These are phyloP conservation scores for Micromonas pusilla DNA, from an alignment of 139 green algal species.

Conservation along the genomic window DNA sequence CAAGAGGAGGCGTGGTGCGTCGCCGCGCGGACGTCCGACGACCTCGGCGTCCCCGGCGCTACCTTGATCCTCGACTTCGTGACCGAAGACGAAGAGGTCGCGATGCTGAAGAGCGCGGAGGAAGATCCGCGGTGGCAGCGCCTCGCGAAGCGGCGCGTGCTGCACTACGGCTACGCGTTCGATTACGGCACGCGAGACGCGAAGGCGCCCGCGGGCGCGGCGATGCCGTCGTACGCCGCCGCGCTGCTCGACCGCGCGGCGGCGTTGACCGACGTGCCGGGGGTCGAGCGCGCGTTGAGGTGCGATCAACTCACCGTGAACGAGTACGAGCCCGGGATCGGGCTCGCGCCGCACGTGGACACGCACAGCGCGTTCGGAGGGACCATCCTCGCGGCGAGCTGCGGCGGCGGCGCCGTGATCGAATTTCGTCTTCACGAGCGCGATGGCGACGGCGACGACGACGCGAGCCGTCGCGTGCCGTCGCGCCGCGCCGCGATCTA, in stretches of 20 bases:
- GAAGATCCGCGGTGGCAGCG: constrained; percentile 27
- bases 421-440: constrained; percentile 56
- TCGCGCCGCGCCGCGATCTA: no score
- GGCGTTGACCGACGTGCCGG: constrained; percentile 23
- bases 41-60: constrained; percentile 34
- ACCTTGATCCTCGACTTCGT: constrained; percentile 39
- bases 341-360: constrained; percentile 87
- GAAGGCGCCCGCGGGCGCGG: background rate
- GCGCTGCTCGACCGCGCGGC: constrained; percentile 24
- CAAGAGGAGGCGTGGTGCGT: constrained; percentile 48
- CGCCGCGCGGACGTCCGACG: constrained; percentile 33
- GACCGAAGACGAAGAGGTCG: constrained; percentile 34
- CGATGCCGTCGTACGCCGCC: constrained; percentile 1
- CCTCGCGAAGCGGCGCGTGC: constrained; percentile 70
- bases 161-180: constrained; percentile 80
- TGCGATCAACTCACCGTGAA: constrained; percentile 86
- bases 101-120: constrained; percentile 19
- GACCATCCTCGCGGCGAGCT: constrained; percentile 74
- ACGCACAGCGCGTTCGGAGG: constrained; percentile 88
- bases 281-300: constrained; percentile 6
- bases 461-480: no score
- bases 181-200: constrained; percentile 43
- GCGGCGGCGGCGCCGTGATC: constrained; percentile 70
- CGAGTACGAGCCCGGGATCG: constrained; percentile 84
- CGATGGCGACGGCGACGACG: background rate